Evolutionary conservation across 2,329 filamentous ascomycete genomes (phyloP).

Genomic region (Talaromyces rugulosus): DNA sequence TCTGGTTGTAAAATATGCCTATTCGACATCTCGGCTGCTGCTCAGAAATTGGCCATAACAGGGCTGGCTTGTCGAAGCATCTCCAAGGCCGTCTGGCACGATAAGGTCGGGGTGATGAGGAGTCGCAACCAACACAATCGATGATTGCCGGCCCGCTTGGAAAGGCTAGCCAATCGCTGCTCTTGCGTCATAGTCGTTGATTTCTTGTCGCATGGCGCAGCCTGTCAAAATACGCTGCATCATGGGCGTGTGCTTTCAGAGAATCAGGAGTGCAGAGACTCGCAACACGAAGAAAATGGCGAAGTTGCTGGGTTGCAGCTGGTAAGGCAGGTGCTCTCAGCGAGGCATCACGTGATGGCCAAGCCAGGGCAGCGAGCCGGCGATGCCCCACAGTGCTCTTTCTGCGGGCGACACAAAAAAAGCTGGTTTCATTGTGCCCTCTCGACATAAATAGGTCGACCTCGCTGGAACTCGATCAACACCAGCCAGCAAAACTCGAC

Average conservation of each 20-base stretch:
- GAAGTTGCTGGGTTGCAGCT: neutral
- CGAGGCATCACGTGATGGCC: neutral
- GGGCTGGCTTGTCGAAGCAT: neutral
- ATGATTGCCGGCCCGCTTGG: neutral
- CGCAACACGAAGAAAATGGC: neutral
- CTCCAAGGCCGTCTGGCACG: neutral
- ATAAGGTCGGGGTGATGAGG: neutral
- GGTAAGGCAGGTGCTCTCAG: neutral
- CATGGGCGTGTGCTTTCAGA: neutral
- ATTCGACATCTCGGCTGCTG: constrained; percentile 7
- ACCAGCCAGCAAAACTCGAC: neutral
- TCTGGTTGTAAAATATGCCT: constrained; percentile 4
- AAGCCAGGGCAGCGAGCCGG: neutral
- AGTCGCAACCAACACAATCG: neutral
- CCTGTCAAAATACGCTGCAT: neutral
- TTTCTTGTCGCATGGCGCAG: neutral
- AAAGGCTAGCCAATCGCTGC: neutral
- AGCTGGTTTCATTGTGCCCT: constrained; percentile 7
- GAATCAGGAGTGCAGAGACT: neutral
- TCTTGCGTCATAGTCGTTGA: neutral
- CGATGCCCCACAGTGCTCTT: constrained; percentile 1
- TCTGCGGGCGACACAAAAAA: constrained; percentile 13
- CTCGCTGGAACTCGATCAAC: neutral
- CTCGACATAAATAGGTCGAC: neutral
- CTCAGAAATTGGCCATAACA: neutral